Evolutionary conservation across 495 filamentous ascomycete genomes (phyloP).

Genomic region (Paragyromitra xinjiangensis): DNA sequence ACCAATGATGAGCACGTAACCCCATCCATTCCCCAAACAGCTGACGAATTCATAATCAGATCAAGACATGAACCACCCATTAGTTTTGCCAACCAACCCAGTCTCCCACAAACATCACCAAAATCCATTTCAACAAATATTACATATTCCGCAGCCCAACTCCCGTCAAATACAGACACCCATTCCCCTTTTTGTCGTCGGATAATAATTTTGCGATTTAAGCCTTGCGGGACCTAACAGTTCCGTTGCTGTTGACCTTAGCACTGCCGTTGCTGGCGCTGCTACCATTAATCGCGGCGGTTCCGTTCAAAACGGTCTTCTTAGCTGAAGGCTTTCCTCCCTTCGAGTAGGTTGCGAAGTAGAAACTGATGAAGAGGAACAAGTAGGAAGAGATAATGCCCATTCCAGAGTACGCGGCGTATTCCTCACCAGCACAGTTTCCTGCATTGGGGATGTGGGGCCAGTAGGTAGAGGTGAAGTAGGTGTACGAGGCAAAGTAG

Average conservation of each 20-base stretch:
- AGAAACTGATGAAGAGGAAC: constrained; percentile 98
- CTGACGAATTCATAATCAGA: constrained; percentile 54
- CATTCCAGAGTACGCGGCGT: constrained; percentile 92
- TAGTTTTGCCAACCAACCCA: constrained; percentile 45
- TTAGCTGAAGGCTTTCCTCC: constrained; percentile 69
- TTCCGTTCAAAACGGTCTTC: constrained; percentile 66
- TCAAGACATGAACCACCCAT: constrained; percentile 55
- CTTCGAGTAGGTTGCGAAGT: constrained; percentile 96
- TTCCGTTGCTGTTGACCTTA: constrained; percentile 66
- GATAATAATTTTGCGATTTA: constrained; percentile 57
- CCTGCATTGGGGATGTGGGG: constrained; percentile 81
- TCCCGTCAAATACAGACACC: constrained; percentile 51
- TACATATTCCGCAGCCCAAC: constrained; percentile 51
- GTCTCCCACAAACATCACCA: constrained; percentile 39
- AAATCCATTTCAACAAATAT: constrained; percentile 51
- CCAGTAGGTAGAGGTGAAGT: constrained; percentile 94
- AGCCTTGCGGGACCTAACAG: constrained; percentile 68
- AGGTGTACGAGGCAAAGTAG: constrained; percentile 95
- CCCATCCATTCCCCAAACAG: constrained; percentile 19
- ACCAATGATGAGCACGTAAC: constrained; percentile 44
- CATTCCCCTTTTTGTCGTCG: background rate
- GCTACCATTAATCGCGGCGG: constrained; percentile 57
- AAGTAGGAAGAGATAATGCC: constrained; percentile 92
- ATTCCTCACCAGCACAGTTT: constrained; percentile 94
- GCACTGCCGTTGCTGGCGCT: constrained; percentile 57